Evolutionary conservation across 345 rosid species (phyloP).

Genomic region (Brassica juncea): DNA sequence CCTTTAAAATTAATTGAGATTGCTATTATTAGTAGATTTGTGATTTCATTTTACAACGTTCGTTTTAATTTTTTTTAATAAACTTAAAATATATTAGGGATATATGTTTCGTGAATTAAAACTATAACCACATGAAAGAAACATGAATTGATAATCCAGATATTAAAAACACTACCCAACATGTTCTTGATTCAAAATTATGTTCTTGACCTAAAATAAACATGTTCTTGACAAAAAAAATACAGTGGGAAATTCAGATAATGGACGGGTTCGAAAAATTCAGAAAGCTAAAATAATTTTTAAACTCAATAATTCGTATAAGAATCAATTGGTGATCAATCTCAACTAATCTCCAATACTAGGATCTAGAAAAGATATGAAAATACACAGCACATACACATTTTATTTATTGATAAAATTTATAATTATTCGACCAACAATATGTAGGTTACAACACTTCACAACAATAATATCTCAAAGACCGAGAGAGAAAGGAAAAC

Average conservation of each 20-base stretch:
- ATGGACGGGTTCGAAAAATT: not conserved
- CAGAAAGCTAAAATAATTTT: not conserved
- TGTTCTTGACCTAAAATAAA: too few species aligned
- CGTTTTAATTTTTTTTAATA: not conserved
- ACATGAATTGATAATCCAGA: too few species aligned
- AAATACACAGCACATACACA: not conserved
- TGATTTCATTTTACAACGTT: not conserved
- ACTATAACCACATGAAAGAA: not conserved
- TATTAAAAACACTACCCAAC: not conserved
- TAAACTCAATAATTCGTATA: not conserved
- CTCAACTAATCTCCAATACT: not conserved
- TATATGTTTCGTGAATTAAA: not conserved
- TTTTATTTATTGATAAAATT: not conserved
- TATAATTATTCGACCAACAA: not conserved
- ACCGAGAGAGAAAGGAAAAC: slow-evolving; percentile 76
- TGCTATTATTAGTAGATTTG: too few species aligned
- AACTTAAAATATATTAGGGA: not conserved
- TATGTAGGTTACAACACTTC: not conserved
- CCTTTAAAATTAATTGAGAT: too few species aligned
- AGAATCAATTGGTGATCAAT: not conserved
- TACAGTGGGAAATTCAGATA: not conserved
- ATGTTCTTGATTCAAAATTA: too few species aligned
- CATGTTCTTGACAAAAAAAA: too few species aligned
- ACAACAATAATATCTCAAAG: slow-evolving; percentile 34
- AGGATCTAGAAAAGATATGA: not conserved